phyloP scores from a whole-genome alignment of 2,329 filamentous ascomycete genomes.

The Stachybotrys elegans region DNA sequence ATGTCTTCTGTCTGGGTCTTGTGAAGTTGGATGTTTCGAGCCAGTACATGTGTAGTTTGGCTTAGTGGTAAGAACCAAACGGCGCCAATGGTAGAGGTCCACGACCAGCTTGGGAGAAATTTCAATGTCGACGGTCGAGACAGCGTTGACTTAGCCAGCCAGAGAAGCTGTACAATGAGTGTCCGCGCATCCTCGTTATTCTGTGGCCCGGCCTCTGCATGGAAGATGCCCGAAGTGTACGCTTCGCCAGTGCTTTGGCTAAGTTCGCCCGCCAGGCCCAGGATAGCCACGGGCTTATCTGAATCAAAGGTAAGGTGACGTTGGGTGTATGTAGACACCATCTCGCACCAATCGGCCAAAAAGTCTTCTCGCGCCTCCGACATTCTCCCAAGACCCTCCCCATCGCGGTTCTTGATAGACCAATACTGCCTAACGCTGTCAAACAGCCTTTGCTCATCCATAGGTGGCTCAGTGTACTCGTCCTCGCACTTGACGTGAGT shows the following conservation, averaged over 20 bases:
- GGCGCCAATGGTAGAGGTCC: conserved; percentile 1
- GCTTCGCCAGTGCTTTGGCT: not conserved
- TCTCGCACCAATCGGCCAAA: conserved; percentile 1
- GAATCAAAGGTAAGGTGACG: not conserved
- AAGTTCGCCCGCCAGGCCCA: not conserved
- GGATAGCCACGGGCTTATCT: not conserved
- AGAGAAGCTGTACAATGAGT: not conserved
- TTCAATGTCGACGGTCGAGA: not conserved
- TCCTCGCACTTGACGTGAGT: conserved; percentile 1
- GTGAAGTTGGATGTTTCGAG: not conserved
- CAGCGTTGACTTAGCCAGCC: not conserved
- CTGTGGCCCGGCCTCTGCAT: not conserved
- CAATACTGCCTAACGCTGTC: not conserved
- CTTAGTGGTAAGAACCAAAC: not conserved
- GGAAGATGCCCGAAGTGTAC: not conserved
- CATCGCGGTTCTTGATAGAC: not conserved
- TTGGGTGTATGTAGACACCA: not conserved
- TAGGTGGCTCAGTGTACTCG: not conserved
- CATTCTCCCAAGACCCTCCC: not conserved
- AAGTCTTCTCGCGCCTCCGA: not conserved
- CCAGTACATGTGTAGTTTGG: not conserved
- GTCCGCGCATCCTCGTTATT: not conserved
- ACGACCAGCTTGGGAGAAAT: not conserved
- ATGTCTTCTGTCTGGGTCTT: not conserved
- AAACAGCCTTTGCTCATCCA: conserved; percentile 1